A percentile compares a stretch with the other conserved stretches of the same genome.
Conservation (phyloP, 2,329 filamentous ascomycete species). For the Emericellopsis atlantica region DNA sequence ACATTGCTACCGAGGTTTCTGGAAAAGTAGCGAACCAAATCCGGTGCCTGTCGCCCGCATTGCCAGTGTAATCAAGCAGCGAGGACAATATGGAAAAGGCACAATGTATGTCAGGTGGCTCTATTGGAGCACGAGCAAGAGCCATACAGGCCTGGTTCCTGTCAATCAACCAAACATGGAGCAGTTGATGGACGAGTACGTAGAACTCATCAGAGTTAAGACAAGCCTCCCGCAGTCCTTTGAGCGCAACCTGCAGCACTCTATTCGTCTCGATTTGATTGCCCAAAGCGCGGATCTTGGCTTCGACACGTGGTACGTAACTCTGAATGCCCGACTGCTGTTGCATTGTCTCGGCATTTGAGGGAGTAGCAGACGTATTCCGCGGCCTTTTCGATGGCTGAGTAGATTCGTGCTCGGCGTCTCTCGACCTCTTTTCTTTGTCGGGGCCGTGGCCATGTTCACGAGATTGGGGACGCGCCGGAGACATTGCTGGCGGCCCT, state of each 20-base stretch:
- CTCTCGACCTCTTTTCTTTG: no score
- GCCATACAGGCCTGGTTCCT: constrained; percentile 17
- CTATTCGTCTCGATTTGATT: no score
- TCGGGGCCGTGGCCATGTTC: no score
- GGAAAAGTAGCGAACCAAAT: constrained; percentile 26
- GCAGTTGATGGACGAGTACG: constrained; percentile 51
- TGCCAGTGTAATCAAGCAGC: constrained; percentile 21
- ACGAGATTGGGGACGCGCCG: no score
- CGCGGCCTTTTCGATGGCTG: no score
- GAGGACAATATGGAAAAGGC: not conserved
- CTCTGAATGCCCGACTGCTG: no score
- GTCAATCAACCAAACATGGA: constrained; percentile 40
- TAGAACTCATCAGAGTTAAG: constrained; percentile 45
- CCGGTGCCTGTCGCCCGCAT: constrained; percentile 11
- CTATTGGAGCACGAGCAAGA: constrained; percentile 10
- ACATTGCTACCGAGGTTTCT: not conserved
- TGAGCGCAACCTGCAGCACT: constrained; percentile 25
- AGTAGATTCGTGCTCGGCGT: no score
- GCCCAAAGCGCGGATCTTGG: no score
- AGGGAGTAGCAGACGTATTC: no score
- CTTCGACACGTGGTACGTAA: no score
- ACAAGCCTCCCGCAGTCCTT: constrained; percentile 46
- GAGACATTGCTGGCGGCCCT: no score
- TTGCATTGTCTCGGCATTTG: no score
- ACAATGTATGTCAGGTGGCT: not conserved